Evolutionary conservation across 371 early-diverging fungal species (phyloP).

Genomic region (Apophysomyces trapeziformis): DNA sequence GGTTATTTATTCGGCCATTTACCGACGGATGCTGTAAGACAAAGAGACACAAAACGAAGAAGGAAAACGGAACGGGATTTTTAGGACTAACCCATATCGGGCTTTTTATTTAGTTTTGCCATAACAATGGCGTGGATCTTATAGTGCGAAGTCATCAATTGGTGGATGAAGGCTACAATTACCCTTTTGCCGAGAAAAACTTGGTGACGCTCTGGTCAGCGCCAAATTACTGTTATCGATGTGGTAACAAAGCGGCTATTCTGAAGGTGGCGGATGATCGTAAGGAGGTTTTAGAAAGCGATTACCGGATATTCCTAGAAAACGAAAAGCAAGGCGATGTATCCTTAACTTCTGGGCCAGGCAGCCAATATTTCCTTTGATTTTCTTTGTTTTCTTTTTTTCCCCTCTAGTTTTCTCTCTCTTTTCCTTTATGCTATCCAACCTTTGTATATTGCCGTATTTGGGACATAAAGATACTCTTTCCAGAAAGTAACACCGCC

Average conservation of each 20-base stretch:
- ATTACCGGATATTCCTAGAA: conserved; percentile 87
- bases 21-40: conserved; percentile 77
- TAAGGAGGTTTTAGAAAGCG: conserved; percentile 76
- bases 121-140: conserved; percentile 92
- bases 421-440: no score
- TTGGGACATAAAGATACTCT: no score
- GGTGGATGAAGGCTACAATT: conserved; percentile 97
- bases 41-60: no score
- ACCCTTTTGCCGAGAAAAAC: conserved; percentile 94
- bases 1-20: conserved; percentile 98
- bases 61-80: not conserved
- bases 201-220: conserved; percentile 99
- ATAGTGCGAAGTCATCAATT: conserved; percentile 98
- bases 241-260: conserved; percentile 98
- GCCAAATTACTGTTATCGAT: conserved; percentile 99
- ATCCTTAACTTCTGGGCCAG: conserved; percentile 36
- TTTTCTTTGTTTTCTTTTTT: conserved; percentile 7
- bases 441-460: no score
- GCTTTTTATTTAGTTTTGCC: conserved; percentile 77
- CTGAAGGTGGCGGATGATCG: conserved; percentile 84
- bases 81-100: not conserved
- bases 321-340: conserved; percentile 62
- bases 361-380: conserved; percentile 53
- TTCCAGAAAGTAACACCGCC: no score
- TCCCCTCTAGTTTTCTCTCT: no score